phyloP scores from a whole-genome alignment of 169 alveolate species.

The Plasmodium cynomolgi region DNA sequence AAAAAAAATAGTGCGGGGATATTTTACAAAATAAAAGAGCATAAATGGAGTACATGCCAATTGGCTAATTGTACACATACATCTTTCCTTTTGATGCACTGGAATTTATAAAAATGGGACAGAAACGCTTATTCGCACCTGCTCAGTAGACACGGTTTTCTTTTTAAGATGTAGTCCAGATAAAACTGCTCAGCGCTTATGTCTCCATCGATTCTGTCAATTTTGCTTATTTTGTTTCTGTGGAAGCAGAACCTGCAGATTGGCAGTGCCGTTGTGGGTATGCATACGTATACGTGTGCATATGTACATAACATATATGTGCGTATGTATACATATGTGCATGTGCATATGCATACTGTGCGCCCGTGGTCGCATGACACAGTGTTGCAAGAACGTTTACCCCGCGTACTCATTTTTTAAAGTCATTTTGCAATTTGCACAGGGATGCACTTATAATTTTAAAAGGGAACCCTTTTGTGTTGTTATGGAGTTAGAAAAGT shows the following conservation, averaged over 20 bases:
- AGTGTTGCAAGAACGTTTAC: background rate
- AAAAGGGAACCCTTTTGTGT: background rate
- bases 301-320: background rate
- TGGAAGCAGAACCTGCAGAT: constrained; percentile 71
- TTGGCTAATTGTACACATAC: background rate
- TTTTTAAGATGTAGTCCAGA: constrained; percentile 45
- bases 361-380: background rate
- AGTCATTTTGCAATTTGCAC: constrained; percentile 27
- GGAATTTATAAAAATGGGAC: background rate
- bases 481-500: background rate
- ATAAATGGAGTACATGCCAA: background rate
- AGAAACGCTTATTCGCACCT: constrained; percentile 14
- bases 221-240: constrained; percentile 22
- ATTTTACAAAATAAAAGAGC: background rate
- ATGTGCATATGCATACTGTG: background rate
- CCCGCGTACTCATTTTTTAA: constrained; percentile 48
- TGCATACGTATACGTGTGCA: background rate
- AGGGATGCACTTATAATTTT: background rate
- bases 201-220: constrained; percentile 52
- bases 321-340: background rate
- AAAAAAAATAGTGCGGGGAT: background rate
- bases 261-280: background rate
- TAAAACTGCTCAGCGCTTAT: constrained; percentile 69
- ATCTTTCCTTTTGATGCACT: background rate
- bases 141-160: constrained; percentile 67